Evolutionary conservation across 768 basidiomycete genomes (phyloP), one percentile per base, ranked within the genome.

Genomic region (Leccinum boreale): DNA sequence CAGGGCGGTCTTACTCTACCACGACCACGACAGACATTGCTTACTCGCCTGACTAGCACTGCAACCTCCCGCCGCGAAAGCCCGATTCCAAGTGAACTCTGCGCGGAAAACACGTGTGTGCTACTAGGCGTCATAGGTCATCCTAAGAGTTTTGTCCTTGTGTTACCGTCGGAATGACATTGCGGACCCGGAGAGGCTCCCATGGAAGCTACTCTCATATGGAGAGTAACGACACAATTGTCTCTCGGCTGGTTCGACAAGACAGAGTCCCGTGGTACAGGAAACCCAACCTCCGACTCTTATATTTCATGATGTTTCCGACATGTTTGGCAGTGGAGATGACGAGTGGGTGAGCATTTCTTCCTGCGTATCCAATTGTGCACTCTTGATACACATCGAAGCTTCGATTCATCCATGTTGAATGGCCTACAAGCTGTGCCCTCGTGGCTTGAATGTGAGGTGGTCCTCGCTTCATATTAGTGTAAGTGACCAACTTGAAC

Each of bases 371-470:
- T 23, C 10, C 19, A 11, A 29, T 17, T 17, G 8, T 47, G 6
- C 35, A 35, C 23, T 42, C 7, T 50, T 63, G 29, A 61, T 6
- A 42, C 5, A 42, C n/a, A 15, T 42, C 42, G 5, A 42, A 62
- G 62, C 2, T 62, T 62, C 14, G 47, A 62, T 5, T 80, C 81
- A 0, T 81, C 82, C 5, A 85, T 85, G 84, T 76, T 85, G 66
- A 86, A 85, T 62, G 83, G 83, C 44, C 66, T 86, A 31, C 84
- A 86, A 65, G 81, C 82, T 0, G 83, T 86, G 12, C 69, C 77
- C 21, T 79, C 81, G 0, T 86, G 82, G 82, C 76, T 80, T 59
- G 71, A 68, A 5, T 85, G 84, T 85, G 53, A 59, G 78, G 58
- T 7, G 2, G 6, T 19, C 44, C 19, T 3, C 3, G 4, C 3